Base-by-base conservation (phyloP, 768 basidiomycete species). In the Brasilioporus rufonigricans region DNA sequence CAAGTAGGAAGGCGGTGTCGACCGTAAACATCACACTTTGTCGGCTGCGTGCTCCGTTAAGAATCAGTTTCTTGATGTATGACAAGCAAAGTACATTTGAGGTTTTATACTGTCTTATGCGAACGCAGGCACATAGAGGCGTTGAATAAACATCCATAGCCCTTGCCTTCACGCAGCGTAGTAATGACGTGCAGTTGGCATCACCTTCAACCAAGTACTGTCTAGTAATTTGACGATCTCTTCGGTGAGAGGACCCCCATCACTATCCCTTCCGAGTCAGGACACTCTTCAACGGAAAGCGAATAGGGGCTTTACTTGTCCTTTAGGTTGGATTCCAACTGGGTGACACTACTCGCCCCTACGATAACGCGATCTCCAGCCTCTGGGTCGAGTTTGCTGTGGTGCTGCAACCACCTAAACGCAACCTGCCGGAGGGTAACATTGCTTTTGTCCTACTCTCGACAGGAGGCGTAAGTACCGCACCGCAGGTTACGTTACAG, bases 261-360 rank as follows among this genome's bases (percentile, higher is more conserved):
- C 16, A 32, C 58, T 56, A 24, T 32, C 4, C 8, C n/a, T 9
- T 33, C 36, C 13, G 9, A 26, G 21, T 51, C 29, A 48, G 40
- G 18, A 21, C 12, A 19, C 21, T 50, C 7, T 35, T 48, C n/a
- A 19, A 18, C 21, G 31, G 19, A 27, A 39, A 19, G 23, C 7
- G 12, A 41, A 23, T 26, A 14, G 5, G 14, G 5, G 24, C n/a
- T 62, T 3, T 33, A 59, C 60, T 40, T 55, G 19, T 51, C 57
- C 36, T 52, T 50, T 7, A 65, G 21, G 44, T 58, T 65, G 21
- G 62, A 57, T 57, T 75, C 74, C 32, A 77, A 60, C 45, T 77
- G 75, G 13, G 55, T 51, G 32, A 61, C 48, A n/a, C 60, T 71
- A 23, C 65, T 67, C 2, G 74, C 74, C 4, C 77, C 76, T 27